Evolutionary conservation across 2,329 filamentous ascomycete species (phyloP), one percentile per base, ranked within the genome.

Genomic region (Nemania serpens): DNA sequence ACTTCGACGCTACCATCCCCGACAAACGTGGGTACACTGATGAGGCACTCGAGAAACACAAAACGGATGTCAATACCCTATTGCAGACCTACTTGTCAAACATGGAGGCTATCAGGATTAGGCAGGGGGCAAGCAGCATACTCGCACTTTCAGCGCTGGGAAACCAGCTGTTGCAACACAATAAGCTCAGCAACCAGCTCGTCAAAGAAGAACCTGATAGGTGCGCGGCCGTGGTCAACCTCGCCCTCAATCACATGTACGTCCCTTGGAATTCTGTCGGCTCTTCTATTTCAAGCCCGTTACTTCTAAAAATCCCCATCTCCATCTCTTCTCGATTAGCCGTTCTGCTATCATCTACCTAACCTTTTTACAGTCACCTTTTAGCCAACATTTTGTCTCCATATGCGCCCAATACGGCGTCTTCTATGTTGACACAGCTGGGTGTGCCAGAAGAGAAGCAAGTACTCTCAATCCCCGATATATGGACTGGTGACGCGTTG

Each of bases 401-500:
- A 17, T 62, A 59, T 45, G 54, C 58, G 47, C 56, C 55, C 20
- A 43, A 63, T 29, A 48, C 55, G 5, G 82, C 90, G 3, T 83
- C 83, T 61, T 86, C 86, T 34, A 97, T 97, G 68, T 85, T 91
- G 66, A 77, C 84, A 64, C 94, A 97, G 78, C 84, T 98, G 29
- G 85, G 89, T 48, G 74, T 85, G 55, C 61, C 62, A 22, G 65
- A 75, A 61, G 77, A 65, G 37, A 64, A 64, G n/a, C 56, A 49
- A 13, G 58, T 47, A 1, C 67, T 82, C 49, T 76, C 76, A 37
- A 92, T 93, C 63, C 88, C 90, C 1, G 84, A 89, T 64, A 81
- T 79, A 46, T 95, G 91, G 88, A 72, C 74, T 17, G 76, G 77
- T n/a, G 81, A 85, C 63, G 77, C 81, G 2, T 79, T 95, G 66